These are phyloP conservation scores for Neurospora sp. DNA, from an alignment of 495 filamentous ascomycete genomes.

Conservation along the genomic window DNA sequence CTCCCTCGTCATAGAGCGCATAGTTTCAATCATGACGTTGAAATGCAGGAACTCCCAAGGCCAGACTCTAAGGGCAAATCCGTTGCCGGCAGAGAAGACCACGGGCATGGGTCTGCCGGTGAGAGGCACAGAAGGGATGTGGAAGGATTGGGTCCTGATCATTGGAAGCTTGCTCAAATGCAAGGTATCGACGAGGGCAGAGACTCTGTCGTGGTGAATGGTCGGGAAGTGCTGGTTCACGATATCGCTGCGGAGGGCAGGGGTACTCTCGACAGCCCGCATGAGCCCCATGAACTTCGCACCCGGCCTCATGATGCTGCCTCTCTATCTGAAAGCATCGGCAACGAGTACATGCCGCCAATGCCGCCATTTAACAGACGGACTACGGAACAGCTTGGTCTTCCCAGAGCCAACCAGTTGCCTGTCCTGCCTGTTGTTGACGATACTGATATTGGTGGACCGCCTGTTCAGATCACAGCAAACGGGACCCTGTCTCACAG, in stretches of 20 bases:
- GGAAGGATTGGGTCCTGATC: constrained; percentile 63
- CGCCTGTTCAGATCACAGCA: constrained; percentile 38
- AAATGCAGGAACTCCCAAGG: constrained; percentile 56
- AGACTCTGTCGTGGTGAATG: constrained; percentile 54
- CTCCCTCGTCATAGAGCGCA: constrained; percentile 23
- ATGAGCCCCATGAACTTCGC: constrained; percentile 21
- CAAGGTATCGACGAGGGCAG: constrained; percentile 48
- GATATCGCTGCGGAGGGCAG: constrained; percentile 52
- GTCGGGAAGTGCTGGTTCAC: constrained; percentile 56
- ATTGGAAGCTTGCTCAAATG: constrained; percentile 48
- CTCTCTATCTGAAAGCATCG: constrained; percentile 13
- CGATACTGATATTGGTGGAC: constrained; percentile 74
- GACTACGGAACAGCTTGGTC: constrained; percentile 45
- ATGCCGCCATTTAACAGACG: constrained; percentile 36
- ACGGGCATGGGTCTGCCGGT: constrained; percentile 32
- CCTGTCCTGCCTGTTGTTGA: constrained; percentile 56
- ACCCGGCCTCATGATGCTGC: constrained; percentile 6
- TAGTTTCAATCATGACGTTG: constrained; percentile 81
- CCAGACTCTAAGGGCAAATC: constrained; percentile 38
- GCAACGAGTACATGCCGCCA: constrained; percentile 41
- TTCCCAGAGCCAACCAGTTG: constrained; percentile 52
- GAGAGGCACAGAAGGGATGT: constrained; percentile 63
- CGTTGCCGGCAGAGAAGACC: constrained; percentile 15
- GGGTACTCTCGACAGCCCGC: constrained; percentile 43
- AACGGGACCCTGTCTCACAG: constrained; percentile 29